Conservation (phyloP, 2,329 filamentous ascomycete genomes). For the Aspergillus cejpii region DNA sequence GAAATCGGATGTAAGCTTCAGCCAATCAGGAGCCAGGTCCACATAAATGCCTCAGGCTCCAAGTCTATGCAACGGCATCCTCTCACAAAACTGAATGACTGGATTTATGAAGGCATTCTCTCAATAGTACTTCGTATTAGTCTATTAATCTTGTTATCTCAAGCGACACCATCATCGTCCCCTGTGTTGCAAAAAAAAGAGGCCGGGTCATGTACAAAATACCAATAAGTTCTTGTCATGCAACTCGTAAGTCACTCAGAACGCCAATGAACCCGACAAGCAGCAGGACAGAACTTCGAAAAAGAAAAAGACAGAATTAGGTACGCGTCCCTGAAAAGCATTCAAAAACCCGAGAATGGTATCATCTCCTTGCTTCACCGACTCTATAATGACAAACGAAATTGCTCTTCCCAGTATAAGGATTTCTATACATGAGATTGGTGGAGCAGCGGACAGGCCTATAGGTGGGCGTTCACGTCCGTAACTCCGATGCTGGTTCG, state of each 20-base stretch:
- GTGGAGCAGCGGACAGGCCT: conserved; percentile 49
- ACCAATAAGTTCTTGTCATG: conserved; percentile 21
- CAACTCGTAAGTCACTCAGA: conserved; percentile 25
- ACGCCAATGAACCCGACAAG: conserved; percentile 23
- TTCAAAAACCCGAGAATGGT: conserved; percentile 8
- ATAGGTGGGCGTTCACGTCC: background rate
- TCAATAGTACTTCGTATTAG: background rate
- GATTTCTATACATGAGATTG: conserved; percentile 20
- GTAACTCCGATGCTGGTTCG: no score
- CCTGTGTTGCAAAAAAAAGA: background rate
- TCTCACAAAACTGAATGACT: no score
- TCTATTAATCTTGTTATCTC: background rate
- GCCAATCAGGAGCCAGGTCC: background rate
- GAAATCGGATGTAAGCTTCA: background rate
- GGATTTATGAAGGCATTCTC: no score
- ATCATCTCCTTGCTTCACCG: conserved; percentile 11
- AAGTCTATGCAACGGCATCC: background rate
- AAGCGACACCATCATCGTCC: background rate
- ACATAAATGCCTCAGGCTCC: background rate
- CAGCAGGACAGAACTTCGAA: conserved; percentile 11
- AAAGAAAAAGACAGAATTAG: conserved; percentile 5
- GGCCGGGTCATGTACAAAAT: conserved; percentile 18
- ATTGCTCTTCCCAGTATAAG: conserved; percentile 11
- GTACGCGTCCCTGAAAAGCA: conserved; percentile 3
- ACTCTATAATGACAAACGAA: conserved; percentile 1